Percentiles rank a stretch among this genome's conserved stretches.
These are phyloP conservation scores for Dothideomycetidae sp. DNA, from an alignment of 2,329 filamentous ascomycete species.

Conservation along the genomic window DNA sequence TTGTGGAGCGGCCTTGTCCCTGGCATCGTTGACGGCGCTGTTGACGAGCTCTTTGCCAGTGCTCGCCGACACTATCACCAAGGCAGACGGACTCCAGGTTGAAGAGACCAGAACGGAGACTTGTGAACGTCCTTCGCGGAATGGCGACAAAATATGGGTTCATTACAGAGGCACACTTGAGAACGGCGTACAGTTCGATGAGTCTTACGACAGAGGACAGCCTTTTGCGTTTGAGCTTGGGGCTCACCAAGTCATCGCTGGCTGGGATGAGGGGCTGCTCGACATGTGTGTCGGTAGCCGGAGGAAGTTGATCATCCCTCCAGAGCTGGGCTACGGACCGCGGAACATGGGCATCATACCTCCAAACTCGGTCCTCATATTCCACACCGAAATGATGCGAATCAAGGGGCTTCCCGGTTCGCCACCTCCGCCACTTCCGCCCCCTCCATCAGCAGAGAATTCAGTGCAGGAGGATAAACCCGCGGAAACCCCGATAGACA, in stretches of 20 bases:
- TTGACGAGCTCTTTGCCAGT: background rate
- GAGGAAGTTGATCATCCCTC: conserved; percentile 76
- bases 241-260: conserved; percentile 65
- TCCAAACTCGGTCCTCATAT: conserved; percentile 66
- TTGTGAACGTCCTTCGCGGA: conserved; percentile 31
- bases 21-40: background rate
- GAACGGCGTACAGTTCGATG: conserved; percentile 70
- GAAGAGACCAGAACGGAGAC: conserved; percentile 28
- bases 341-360: conserved; percentile 61
- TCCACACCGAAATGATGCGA: conserved; percentile 78
- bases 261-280: conserved; percentile 81
- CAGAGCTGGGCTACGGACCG: conserved; percentile 68
- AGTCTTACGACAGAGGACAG: conserved; percentile 58
- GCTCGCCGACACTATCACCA: conserved; percentile 3
- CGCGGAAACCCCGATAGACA: background rate
- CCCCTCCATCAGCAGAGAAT: no score
- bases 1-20: no score
- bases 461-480: background rate
- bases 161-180: conserved; percentile 37
- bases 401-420: conserved; percentile 52
- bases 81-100: conserved; percentile 21
- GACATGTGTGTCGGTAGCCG: conserved; percentile 97
- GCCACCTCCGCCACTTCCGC: no score
- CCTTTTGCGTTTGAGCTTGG: conserved; percentile 75
- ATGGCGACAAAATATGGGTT: conserved; percentile 34